These are phyloP conservation scores for Eutrema yunnanense DNA, from an alignment of 345 rosid genomes.

Conservation along the genomic window DNA sequence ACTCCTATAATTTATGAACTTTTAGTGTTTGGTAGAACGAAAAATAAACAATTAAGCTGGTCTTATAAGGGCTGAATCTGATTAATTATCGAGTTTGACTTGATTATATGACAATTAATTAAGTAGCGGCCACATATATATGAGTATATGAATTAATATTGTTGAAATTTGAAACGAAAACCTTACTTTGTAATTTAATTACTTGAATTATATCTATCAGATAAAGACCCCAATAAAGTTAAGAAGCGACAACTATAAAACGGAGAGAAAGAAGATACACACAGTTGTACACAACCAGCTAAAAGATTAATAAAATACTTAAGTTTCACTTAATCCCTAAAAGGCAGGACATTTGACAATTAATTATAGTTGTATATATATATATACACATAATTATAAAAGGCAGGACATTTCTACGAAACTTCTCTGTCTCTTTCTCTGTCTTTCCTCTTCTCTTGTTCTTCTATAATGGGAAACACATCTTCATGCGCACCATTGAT, in stretches of 20 bases:
- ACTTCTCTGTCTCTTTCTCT: background rate
- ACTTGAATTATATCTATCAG: background rate
- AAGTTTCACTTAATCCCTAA: constrained; percentile 14
- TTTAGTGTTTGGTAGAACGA: constrained; percentile 8
- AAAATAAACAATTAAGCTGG: background rate
- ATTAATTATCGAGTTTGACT: constrained; percentile 20
- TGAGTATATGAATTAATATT: background rate
- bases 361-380: too few relatives aligned
- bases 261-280: constrained; percentile 16
- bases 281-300: constrained; percentile 31
- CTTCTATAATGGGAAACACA: constrained; percentile 31
- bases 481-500: constrained; percentile 29
- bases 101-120: constrained; percentile 1
- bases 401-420: constrained; percentile 16
- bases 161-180: constrained; percentile 1
- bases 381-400: constrained; percentile 3
- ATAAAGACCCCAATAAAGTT: constrained; percentile 15
- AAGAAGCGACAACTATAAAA: constrained; percentile 26
- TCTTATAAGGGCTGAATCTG: constrained; percentile 12
- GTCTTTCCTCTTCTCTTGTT: background rate
- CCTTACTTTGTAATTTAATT: background rate
- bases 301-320: constrained; percentile 3
- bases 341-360: constrained; percentile 18
- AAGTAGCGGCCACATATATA: background rate
- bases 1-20: background rate